Conservation (phyloP, 345 rosid genomes). For the Eutrema yunnanense region DNA sequence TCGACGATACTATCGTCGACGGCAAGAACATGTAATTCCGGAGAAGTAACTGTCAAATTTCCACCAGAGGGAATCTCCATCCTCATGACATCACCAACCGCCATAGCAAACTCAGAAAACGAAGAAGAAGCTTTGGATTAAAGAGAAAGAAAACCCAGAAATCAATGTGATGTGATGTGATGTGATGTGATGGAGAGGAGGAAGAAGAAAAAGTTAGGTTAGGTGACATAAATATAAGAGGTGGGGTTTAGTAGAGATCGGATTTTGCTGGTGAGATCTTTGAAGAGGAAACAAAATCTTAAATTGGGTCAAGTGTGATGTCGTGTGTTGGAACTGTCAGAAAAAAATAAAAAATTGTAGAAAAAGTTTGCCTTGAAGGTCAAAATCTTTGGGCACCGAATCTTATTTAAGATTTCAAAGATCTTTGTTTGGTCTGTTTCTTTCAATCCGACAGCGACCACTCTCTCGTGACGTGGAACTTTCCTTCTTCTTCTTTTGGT, state of each 20-base stretch:
- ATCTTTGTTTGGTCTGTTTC: slow-evolving; percentile 34
- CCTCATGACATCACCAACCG: slow-evolving; percentile 38
- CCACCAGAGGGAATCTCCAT: slow-evolving; percentile 27
- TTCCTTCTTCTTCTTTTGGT: slow-evolving; percentile 21
- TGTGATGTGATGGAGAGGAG: slow-evolving; percentile 1
- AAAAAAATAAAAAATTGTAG: neutral
- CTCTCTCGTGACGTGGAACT: slow-evolving; percentile 20
- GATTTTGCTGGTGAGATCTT: slow-evolving; percentile 31
- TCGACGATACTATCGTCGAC: slow-evolving; percentile 88
- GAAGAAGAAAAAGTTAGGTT: slow-evolving; percentile 1
- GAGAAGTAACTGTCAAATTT: slow-evolving; percentile 25
- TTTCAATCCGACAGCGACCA: slow-evolving; percentile 30
- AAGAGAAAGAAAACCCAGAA: neutral
- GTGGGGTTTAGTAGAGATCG: slow-evolving; percentile 19
- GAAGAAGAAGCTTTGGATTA: slow-evolving; percentile 6
- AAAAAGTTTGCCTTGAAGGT: neutral
- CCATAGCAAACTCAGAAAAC: slow-evolving; percentile 11
- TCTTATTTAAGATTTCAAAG: slow-evolving; percentile 26
- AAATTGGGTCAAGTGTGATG: slow-evolving; percentile 27
- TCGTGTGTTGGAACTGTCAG: slow-evolving; percentile 29
- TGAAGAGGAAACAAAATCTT: slow-evolving; percentile 28
- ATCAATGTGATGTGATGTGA: slow-evolving; percentile 9
- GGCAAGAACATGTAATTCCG: slow-evolving; percentile 92
- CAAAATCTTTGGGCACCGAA: slow-evolving; percentile 30
- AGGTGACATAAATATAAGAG: slow-evolving; percentile 9